Evolutionary conservation across 2,329 filamentous ascomycete genomes (phyloP).

Genomic region (Verticillium albo-atrum): DNA sequence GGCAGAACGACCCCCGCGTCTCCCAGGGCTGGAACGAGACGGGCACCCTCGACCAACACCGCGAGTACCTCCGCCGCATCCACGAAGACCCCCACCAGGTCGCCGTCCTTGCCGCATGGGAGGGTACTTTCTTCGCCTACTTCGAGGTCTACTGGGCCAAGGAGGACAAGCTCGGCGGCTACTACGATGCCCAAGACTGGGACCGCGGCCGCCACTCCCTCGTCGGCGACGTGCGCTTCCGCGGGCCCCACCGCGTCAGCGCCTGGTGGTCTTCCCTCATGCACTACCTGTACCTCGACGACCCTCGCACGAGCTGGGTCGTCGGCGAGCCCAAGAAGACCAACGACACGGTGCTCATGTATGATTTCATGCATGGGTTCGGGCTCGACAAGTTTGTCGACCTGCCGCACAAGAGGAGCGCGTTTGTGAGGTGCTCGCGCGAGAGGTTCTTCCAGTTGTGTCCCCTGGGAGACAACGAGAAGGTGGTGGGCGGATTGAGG

Average conservation of each 20-base stretch:
- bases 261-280: constrained; percentile 60
- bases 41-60: constrained; percentile 69
- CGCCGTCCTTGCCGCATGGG: constrained; percentile 65
- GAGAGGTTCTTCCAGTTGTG: constrained; percentile 68
- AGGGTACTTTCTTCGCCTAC: constrained; percentile 69
- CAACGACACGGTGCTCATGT: constrained; percentile 65
- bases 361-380: constrained; percentile 71
- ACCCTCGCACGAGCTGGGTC: constrained; percentile 50
- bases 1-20: constrained; percentile 82
- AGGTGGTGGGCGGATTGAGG: constrained; percentile 48
- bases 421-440: constrained; percentile 59
- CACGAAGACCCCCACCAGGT: constrained; percentile 70
- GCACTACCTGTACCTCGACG: constrained; percentile 60
- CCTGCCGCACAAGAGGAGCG: constrained; percentile 66
- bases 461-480: constrained; percentile 52
- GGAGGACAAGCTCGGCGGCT: constrained; percentile 53
- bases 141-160: constrained; percentile 79
- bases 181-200: constrained; percentile 51
- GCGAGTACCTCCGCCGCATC: constrained; percentile 63
- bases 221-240: constrained; percentile 55
- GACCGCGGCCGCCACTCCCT: constrained; percentile 56
- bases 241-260: constrained; percentile 55
- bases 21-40: constrained; percentile 78
- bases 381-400: constrained; percentile 69
- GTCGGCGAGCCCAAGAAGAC: constrained; percentile 70